Base-by-base conservation (phyloP, 768 basidiomycete species). In the Trametes cingulata region DNA sequence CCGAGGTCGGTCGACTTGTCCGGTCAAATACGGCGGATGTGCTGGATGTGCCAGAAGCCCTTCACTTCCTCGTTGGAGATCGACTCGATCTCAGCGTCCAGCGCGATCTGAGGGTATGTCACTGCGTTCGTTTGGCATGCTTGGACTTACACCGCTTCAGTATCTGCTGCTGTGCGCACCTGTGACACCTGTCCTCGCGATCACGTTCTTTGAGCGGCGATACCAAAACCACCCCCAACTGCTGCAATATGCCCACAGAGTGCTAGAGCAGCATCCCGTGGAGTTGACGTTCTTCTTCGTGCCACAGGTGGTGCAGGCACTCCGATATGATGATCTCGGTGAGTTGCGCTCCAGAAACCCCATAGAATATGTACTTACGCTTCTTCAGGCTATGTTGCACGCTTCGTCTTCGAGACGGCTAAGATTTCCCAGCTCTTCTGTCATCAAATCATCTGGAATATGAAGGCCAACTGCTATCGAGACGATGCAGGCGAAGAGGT, bases 401-500 rank as follows among this genome's bases (percentile, higher is more conserved):
- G 87, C 20, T 99, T 98, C 80, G 93, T 98, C 66, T 94, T 95
- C 65, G 95, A 98, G 76, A 97, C 95, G 0, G 90, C 96, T 7
- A 96, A 93, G 75, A 93, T 98, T 52, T 98, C 96, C 1, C 95
- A 96, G 71, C 75, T 94, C 22, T 99, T 99, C 78, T 99, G 97
- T 70, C 97, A 99, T 71, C 97, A 99, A 76, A 98, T 98, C 64
- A 93, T 99, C 62, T 99, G 97, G 97, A 99, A 98, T 72, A 98
- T 98, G 97, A 96, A 96, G 69, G 97, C 97, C 5, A 99, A 99
- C 69, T 94, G 91, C 62, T 97, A 86, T 73, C 93, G 90, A 67
- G 96, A 95, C 67, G 97, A 98, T 68, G 77, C 80, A 7, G 93
- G 86, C 14, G 95, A 95, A 72, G 79, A 90, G 59, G 93, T 91